Conservation (phyloP, 257 asterid genomes). For the Lycium barbarum region DNA sequence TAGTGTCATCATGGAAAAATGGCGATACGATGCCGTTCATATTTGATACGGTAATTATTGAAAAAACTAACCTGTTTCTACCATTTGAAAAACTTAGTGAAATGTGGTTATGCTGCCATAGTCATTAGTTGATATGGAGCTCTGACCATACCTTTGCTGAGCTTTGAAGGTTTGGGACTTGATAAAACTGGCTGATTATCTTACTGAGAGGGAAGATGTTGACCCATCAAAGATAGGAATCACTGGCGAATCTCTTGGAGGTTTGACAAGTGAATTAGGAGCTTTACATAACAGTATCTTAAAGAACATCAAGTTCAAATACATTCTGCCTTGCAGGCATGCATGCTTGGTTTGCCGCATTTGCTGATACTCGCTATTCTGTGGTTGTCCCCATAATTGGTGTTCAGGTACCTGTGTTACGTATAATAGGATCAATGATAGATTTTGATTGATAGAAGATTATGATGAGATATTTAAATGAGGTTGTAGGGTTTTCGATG, state of each 20-base stretch:
- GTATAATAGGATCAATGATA: conserved; percentile 5
- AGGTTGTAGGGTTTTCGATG: conserved; percentile 78
- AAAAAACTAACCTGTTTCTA: conserved; percentile 20
- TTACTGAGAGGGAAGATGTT: conserved; percentile 57
- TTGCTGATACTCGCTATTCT: conserved; percentile 80
- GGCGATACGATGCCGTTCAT: conserved; percentile 95
- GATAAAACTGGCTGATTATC: conserved; percentile 51
- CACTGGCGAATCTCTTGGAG: conserved; percentile 99
- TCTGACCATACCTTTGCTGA: conserved; percentile 4
- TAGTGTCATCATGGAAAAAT: conserved; percentile 81
- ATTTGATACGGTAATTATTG: conserved; percentile 71
- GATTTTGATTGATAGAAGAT: background rate
- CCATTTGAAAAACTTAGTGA: background rate
- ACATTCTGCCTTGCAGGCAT: conserved; percentile 64
- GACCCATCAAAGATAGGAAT: conserved; percentile 84
- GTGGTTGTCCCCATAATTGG: conserved; percentile 92
- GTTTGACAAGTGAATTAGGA: conserved; percentile 45
- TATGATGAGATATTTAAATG: background rate
- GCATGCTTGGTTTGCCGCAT: conserved; percentile 98
- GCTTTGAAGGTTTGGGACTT: conserved; percentile 81
- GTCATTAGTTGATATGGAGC: background rate
- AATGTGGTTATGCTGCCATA: background rate
- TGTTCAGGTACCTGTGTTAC: conserved; percentile 65
- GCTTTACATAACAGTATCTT: background rate
- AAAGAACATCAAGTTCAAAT: background rate